These are phyloP conservation scores for Sarocladium brachiariae DNA, from an alignment of 2,329 filamentous ascomycete genomes.

Conservation along the genomic window DNA sequence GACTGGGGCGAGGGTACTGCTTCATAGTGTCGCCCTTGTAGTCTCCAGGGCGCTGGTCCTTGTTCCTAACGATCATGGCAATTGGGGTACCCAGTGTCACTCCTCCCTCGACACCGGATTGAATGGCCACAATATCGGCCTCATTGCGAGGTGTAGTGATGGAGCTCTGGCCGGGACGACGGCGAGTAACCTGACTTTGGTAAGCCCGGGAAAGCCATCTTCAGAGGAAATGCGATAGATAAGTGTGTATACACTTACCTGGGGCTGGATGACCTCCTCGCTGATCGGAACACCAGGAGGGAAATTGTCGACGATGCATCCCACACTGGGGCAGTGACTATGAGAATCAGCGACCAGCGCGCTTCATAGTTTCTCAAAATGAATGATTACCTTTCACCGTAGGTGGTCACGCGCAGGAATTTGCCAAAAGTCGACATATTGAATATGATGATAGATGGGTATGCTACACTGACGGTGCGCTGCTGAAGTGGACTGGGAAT, in stretches of 20 bases:
- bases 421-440: constrained; percentile 7
- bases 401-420: constrained; percentile 5
- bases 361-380: background rate
- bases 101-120: constrained; percentile 87
- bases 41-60: constrained; percentile 89
- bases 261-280: constrained; percentile 85
- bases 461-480: background rate
- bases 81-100: constrained; percentile 88
- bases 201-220: too few relatives aligned
- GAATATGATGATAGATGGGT: background rate
- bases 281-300: constrained; percentile 82
- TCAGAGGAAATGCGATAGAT: background rate
- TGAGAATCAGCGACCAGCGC: constrained; percentile 56
- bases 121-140: constrained; percentile 85
- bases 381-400: background rate
- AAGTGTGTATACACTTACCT: constrained; percentile 45
- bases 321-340: constrained; percentile 70
- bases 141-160: constrained; percentile 91
- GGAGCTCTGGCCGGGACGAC: constrained; percentile 80
- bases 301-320: constrained; percentile 89
- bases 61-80: constrained; percentile 77
- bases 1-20: constrained; percentile 79
- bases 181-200: constrained; percentile 53
- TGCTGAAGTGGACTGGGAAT: background rate
- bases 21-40: constrained; percentile 90